Evolutionary conservation across 2,329 filamentous ascomycete genomes (phyloP), one percentile per base, ranked within the genome.

Genomic region (Exophiala sideris): DNA sequence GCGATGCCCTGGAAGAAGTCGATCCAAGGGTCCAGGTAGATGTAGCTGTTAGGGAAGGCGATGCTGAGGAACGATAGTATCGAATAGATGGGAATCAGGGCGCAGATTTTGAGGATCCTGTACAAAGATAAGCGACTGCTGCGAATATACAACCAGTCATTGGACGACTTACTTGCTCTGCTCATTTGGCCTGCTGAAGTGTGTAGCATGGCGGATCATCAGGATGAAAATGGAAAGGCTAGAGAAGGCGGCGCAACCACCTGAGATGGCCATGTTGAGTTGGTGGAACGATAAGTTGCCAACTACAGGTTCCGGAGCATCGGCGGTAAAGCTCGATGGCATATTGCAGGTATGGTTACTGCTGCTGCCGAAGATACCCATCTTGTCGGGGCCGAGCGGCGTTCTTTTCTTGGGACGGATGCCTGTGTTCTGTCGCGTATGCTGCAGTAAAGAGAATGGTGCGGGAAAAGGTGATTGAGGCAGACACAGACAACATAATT

Each of bases 21-120:
- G 20, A 71, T 60, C 63, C 71, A 72, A 2, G 71, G 67, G 29
- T 67, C 60, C 10, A 77, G 53, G 57, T 76, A 78, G 40, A 73
- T 66, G 41, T 71, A 69, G 2, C 68, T 60, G 18, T 66, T 63
- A 1, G 73, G 71, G 35, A 70, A 71, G 49, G 64, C 65, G 14
- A 76, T 66, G 2, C 66, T 65, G 3, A 77, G 61, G 48, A 73
- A 74, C 1, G 71, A 70, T 16, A 71, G 56, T 32, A 76, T 57
- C 18, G 70, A 67, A 56, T 74, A 75, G 14, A 72, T 55, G 1
- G 74, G 73, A 10, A 77, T 67, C 16, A 76, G 66, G 10, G 66
- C 59, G 46, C 70, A 70, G 42, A 77, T 73, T 46, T 73, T 67
- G 59, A 78, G 69, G 47, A 77, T 73, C 38, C 56, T 58, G 33